Evolutionary conservation across 2,329 filamentous ascomycete genomes (phyloP), one percentile per base, ranked within the genome.

Genomic region (Myriosclerotinia scirpicola): DNA sequence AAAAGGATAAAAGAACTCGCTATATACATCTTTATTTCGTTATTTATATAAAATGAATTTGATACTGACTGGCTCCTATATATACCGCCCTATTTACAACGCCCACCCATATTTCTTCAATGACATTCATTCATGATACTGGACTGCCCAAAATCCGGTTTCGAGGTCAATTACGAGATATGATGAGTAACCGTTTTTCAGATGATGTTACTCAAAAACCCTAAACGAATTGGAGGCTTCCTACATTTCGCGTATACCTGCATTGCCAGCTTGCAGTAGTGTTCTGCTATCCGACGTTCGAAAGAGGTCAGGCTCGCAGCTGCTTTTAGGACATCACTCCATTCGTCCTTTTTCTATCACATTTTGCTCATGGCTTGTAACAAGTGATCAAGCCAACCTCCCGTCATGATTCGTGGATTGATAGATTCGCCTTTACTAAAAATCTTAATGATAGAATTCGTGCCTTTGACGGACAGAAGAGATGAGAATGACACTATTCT

Each of bases 211-310:
- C 64, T 53, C 26, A 60, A 20, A n/a, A 22, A 26, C 30, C 48
- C 38, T 61, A 61, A 22, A 66, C 55, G 48, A 61, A 61, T 61
- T 52, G 38, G 40, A 61, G 64, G 64, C 64, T 53, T 66, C 44
- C 36, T 61, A 52, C 64, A 44, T 61, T 60, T 66, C 64, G 64
- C 64, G 64, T 61, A 46, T 66, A 61, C 38, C 26, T 66, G 64
- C 64, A 61, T 66, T 61, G 64, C 64, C 55, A 61, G 36, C 64
- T 61, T 61, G 64, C 64, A 66, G 64, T 66, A 66, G 64, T 61
- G 55, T 44, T 50, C 38, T 53, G n/a, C 55, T 54, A 53, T 61
- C 36, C 38, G 64, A 65, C 55, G 38, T 61, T 54, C 34, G 30
- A 17, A 65, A 58, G 48, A 61, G 38, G 55, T 65, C 55, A 65